These are phyloP conservation scores for Sarocladium oryzae DNA, from an alignment of 2,329 filamentous ascomycete genomes.

Conservation along the genomic window DNA sequence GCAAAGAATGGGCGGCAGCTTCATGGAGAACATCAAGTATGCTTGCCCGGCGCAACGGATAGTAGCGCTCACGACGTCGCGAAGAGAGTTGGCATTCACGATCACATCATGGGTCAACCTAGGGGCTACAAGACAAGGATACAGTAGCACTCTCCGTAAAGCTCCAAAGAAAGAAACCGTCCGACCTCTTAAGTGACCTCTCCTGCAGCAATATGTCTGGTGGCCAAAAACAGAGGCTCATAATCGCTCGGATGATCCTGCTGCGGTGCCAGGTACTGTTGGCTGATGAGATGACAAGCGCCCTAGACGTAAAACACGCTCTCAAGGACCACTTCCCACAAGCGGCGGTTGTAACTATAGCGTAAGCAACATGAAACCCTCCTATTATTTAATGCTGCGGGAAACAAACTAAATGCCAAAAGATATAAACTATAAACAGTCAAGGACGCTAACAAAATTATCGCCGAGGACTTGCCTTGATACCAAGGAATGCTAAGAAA, in stretches of 20 bases:
- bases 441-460: not conserved
- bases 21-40: constrained; percentile 51
- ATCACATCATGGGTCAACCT: constrained; percentile 56
- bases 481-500: not conserved
- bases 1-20: constrained; percentile 50
- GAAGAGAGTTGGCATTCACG: constrained; percentile 61
- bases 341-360: not conserved
- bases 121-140: constrained; percentile 54
- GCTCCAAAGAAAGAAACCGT: too few species aligned
- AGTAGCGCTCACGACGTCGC: constrained; percentile 61
- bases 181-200: too few species aligned
- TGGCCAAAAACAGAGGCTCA: constrained; percentile 59
- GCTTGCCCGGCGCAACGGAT: constrained; percentile 47
- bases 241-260: constrained; percentile 45
- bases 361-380: not conserved
- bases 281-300: constrained; percentile 60
- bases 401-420: not conserved
- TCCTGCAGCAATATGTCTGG: constrained; percentile 29
- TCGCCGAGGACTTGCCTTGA: not conserved
- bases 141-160: not conserved
- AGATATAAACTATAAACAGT: not conserved
- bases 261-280: constrained; percentile 46
- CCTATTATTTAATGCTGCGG: not conserved
- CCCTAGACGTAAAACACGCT: constrained; percentile 30
- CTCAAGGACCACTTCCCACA: not conserved